A percentile compares a stretch with the other conserved stretches of the same genome.
phyloP scores from a whole-genome alignment of 768 basidiomycete species.

The Suillus luteus region DNA sequence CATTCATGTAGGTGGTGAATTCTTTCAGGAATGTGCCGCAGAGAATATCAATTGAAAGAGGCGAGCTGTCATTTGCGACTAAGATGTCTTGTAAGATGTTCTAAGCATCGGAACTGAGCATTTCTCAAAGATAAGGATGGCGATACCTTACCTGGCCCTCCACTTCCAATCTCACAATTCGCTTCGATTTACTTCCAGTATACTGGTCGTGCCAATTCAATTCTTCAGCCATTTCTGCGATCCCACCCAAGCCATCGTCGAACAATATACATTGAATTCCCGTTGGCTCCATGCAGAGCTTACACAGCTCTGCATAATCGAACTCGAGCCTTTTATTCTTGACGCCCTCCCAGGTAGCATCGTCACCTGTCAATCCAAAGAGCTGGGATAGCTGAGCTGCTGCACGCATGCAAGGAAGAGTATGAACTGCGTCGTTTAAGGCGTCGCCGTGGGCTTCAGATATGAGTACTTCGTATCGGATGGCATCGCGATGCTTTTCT shows the following conservation, averaged over 20 bases:
- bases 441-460: conserved; percentile 64
- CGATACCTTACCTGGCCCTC: conserved; percentile 61
- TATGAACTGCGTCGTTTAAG: conserved; percentile 53
- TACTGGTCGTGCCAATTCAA: conserved; percentile 66
- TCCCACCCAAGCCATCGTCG: conserved; percentile 68
- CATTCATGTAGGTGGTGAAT: conserved; percentile 40
- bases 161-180: conserved; percentile 69
- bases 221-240: conserved; percentile 47
- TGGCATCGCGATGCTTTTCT: conserved; percentile 39
- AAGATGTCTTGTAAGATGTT: conserved; percentile 28
- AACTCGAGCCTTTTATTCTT: conserved; percentile 46
- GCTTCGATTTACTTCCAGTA: conserved; percentile 50
- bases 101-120: conserved; percentile 9
- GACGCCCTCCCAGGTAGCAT: conserved; percentile 58
- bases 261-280: conserved; percentile 70
- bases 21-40: conserved; percentile 34
- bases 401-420: conserved; percentile 62
- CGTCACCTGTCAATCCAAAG: conserved; percentile 39
- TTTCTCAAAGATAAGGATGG: conserved; percentile 10
- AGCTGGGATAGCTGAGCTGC: conserved; percentile 54
- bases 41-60: conserved; percentile 13
- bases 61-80: conserved; percentile 10
- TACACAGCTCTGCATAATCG: conserved; percentile 61
- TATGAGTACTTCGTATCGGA: conserved; percentile 65
- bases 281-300: conserved; percentile 51